A percentile compares a stretch with the other conserved stretches of the same genome.
phyloP scores from a whole-genome alignment of 768 basidiomycete genomes.

The Termitomyces sp. region DNA sequence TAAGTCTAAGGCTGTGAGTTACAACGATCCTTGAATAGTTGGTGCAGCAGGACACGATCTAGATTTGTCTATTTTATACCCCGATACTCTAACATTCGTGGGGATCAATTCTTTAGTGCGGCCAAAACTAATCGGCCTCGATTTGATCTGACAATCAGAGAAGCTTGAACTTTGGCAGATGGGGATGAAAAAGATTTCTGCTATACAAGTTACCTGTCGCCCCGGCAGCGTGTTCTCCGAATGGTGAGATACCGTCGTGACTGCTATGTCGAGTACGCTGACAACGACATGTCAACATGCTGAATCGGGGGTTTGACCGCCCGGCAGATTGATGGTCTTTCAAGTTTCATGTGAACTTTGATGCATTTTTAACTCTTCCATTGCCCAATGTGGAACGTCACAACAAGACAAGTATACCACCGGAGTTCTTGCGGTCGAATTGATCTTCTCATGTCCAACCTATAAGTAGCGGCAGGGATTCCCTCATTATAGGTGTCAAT shows the following conservation, averaged over 20 bases:
- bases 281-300: background rate
- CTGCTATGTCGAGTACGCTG: background rate
- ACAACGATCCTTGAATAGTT: background rate
- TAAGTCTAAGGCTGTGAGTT: background rate
- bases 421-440: conserved; percentile 26
- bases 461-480: conserved; percentile 33
- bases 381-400: conserved; percentile 22
- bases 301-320: background rate
- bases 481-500: conserved; percentile 15
- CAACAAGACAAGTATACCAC: conserved; percentile 24
- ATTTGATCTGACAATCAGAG: conserved; percentile 1
- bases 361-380: conserved; percentile 15
- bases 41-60: background rate
- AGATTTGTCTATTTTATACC: background rate
- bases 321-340: background rate
- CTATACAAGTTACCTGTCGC: conserved; percentile 12
- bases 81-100: background rate
- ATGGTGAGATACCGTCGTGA: conserved; percentile 8
- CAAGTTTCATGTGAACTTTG: background rate
- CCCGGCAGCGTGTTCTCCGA: conserved; percentile 10
- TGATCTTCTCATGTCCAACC: conserved; percentile 26
- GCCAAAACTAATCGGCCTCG: background rate
- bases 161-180: conserved; percentile 3
- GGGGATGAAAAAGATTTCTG: conserved; percentile 1
- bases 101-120: background rate